Percentiles rank a stretch among this genome's conserved stretches.
Conservation (phyloP, 2,329 filamentous ascomycete genomes). For the Monosporascus sp. region DNA sequence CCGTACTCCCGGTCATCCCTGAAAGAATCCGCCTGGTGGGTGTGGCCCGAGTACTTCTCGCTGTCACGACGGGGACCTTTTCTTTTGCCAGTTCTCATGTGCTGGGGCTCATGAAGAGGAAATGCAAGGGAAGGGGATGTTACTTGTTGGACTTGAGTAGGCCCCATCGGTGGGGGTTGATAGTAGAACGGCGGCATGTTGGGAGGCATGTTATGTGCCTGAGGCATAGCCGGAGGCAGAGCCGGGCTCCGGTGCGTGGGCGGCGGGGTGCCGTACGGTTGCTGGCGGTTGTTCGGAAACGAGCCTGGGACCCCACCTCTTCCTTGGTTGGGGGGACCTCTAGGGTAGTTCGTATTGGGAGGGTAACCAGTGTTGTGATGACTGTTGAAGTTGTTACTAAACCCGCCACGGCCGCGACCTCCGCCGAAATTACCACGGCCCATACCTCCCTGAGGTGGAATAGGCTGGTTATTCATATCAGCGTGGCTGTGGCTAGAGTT, state of each 20-base stretch:
- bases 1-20: conserved; percentile 31
- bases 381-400: conserved; percentile 43
- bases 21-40: conserved; percentile 33
- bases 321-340: conserved; percentile 40
- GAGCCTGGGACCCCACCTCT: conserved; percentile 43
- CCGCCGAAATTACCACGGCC: conserved; percentile 52
- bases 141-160: conserved; percentile 57
- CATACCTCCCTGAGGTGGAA: conserved; percentile 42
- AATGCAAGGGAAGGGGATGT: conserved; percentile 37
- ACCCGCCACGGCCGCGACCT: conserved; percentile 45
- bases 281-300: conserved; percentile 39
- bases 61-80: conserved; percentile 39
- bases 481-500: conserved; percentile 67
- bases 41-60: conserved; percentile 39
- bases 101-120: conserved; percentile 28
- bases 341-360: conserved; percentile 29
- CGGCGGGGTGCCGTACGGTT: conserved; percentile 39
- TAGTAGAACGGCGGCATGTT: conserved; percentile 60
- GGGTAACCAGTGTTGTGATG: conserved; percentile 40
- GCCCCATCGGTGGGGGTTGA: conserved; percentile 52
- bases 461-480: conserved; percentile 60
- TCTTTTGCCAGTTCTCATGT: conserved; percentile 38
- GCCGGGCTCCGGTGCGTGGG: conserved; percentile 34
- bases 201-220: conserved; percentile 59
- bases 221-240: conserved; percentile 58